Conservation (phyloP, 257 asterid genomes). For the Solanum okadae region DNA sequence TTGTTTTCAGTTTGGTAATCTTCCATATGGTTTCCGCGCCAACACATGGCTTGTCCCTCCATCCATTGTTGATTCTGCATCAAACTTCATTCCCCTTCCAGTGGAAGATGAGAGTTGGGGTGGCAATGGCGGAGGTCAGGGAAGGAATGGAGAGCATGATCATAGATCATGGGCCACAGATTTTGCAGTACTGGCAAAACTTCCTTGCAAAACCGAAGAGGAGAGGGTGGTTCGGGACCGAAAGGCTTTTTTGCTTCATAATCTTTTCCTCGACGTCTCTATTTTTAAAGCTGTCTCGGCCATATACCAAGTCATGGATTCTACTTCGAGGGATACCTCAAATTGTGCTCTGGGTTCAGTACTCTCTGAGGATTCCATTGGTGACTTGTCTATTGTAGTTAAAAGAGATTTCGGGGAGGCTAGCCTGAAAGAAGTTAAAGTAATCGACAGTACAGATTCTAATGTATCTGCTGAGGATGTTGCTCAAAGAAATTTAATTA, state of each 20-base stretch:
- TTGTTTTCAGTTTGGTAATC: slow-evolving; percentile 85
- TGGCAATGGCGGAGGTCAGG: slow-evolving; percentile 95
- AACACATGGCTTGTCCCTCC: slow-evolving; percentile 96
- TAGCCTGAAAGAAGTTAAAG: slow-evolving; percentile 51
- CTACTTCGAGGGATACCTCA: slow-evolving; percentile 22
- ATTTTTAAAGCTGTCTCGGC: slow-evolving; percentile 77
- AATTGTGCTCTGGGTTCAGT: slow-evolving; percentile 43
- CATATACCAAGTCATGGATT: slow-evolving; percentile 53
- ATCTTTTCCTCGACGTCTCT: slow-evolving; percentile 82
- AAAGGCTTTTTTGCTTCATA: slow-evolving; percentile 94
- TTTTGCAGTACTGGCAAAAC: slow-evolving; percentile 67
- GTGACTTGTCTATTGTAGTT: slow-evolving; percentile 70
- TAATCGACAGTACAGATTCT: slow-evolving; percentile 28
- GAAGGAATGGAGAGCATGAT: slow-evolving; percentile 67
- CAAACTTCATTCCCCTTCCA: slow-evolving; percentile 53
- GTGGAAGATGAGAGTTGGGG: slow-evolving; percentile 90
- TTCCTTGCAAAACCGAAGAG: slow-evolving; percentile 92
- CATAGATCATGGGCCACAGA: slow-evolving; percentile 90
- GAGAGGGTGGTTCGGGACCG: slow-evolving; percentile 93
- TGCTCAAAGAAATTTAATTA: slow-evolving; percentile 63
- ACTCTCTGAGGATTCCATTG: slow-evolving; percentile 48
- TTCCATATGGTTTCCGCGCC: slow-evolving; percentile 96
- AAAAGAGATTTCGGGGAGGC: slow-evolving; percentile 55
- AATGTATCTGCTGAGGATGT: slow-evolving; percentile 44
- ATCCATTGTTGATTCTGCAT: slow-evolving; percentile 41